Conservation (phyloP, 2,329 filamentous ascomycete genomes). For the Nigrospora sphaerica region DNA sequence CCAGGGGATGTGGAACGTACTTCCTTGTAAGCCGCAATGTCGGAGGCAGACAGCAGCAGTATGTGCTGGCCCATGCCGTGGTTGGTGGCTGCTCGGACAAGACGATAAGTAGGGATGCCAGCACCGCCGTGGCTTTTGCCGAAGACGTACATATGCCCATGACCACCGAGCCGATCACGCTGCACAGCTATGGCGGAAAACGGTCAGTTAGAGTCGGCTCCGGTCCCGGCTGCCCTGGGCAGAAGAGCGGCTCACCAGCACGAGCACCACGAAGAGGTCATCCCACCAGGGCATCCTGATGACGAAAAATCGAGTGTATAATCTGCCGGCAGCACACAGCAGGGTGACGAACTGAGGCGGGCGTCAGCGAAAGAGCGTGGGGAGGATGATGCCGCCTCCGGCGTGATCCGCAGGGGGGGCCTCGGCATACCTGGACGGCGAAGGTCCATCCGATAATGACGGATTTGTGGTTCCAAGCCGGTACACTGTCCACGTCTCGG, state of each 20-base stretch:
- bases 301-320: neutral
- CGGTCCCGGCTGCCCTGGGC: neutral
- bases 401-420: no score
- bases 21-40: neutral
- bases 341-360: no score
- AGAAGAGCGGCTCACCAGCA: neutral
- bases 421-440: no score
- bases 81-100: neutral
- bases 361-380: no score
- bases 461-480: no score
- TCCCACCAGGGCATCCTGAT: neutral
- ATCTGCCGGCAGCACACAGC: neutral
- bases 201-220: neutral
- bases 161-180: neutral
- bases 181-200: neutral
- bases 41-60: neutral
- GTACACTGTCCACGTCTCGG: no score
- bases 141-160: neutral
- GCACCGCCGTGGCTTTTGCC: neutral
- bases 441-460: no score
- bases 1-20: neutral
- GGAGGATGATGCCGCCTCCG: no score
- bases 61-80: neutral
- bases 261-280: neutral
- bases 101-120: neutral